Percentiles rank a stretch among this genome's conserved stretches.
Conservation (phyloP, 768 basidiomycete genomes). For the Vararia minispora region DNA sequence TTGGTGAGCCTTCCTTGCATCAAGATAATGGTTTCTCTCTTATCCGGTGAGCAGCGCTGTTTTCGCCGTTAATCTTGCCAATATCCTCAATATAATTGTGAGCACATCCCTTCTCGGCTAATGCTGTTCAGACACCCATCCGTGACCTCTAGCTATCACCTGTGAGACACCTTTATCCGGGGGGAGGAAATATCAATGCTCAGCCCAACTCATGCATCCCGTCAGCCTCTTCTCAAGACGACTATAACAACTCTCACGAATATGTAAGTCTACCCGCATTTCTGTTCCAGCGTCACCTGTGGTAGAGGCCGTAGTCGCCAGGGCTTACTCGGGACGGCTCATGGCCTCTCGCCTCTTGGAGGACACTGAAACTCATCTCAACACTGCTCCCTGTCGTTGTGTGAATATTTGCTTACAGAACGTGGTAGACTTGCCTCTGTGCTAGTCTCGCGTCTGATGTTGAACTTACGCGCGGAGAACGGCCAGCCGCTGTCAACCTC, state of each 20-base stretch:
- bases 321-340: too few species aligned
- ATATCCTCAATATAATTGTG: not conserved
- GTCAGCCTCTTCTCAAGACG: not conserved
- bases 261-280: slow-evolving; percentile 1
- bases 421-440: not conserved
- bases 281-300: not conserved
- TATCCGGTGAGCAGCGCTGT: not conserved
- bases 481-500: not conserved
- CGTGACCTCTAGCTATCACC: not conserved
- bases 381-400: too few species aligned
- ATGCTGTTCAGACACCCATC: too few species aligned
- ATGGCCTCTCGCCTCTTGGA: too few species aligned
- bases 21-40: not conserved
- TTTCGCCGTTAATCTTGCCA: not conserved
- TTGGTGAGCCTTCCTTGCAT: not conserved
- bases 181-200: too few species aligned
- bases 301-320: too few species aligned
- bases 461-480: not conserved
- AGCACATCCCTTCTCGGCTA: not conserved
- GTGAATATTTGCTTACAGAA: too few species aligned
- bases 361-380: too few species aligned
- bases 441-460: slow-evolving; percentile 1
- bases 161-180: not conserved
- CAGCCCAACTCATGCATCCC: not conserved
- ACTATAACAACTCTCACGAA: not conserved